Evolutionary conservation across 2,329 filamentous ascomycete genomes (phyloP).

Genomic region (Podosphaera fusca): DNA sequence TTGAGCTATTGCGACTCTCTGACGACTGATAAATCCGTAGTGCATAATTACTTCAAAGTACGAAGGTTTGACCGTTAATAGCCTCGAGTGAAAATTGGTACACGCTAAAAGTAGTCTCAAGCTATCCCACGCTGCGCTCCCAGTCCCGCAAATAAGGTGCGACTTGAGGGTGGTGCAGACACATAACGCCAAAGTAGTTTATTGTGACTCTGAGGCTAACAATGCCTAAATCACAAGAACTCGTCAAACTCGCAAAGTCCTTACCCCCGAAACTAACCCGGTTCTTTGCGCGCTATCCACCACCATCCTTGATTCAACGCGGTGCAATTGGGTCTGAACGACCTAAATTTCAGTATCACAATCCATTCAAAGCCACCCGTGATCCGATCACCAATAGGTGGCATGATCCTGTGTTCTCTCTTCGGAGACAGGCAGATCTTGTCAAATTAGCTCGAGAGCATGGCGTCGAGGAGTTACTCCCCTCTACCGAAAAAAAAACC

Average conservation of each 20-base stretch:
- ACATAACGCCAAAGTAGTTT: too few species aligned
- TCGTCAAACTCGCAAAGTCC: constrained; percentile 36
- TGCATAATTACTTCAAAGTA: too few species aligned
- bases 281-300: constrained; percentile 82
- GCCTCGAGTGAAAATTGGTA: too few species aligned
- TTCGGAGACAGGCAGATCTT: constrained; percentile 73
- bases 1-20: too few species aligned
- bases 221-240: constrained; percentile 6
- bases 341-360: constrained; percentile 21
- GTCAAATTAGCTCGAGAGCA: constrained; percentile 63
- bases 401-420: constrained; percentile 62
- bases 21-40: too few species aligned
- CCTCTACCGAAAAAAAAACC: constrained; percentile 52
- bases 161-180: too few species aligned
- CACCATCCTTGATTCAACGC: constrained; percentile 31
- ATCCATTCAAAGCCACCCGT: constrained; percentile 65
- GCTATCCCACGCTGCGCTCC: too few species aligned
- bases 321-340: constrained; percentile 7
- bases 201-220: too few species aligned
- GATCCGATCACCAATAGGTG: constrained; percentile 60
- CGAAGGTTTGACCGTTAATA: too few species aligned
- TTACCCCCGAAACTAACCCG: constrained; percentile 57
- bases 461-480: constrained; percentile 62
- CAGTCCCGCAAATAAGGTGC: too few species aligned
- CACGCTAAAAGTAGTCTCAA: too few species aligned